Percentiles rank a stretch among this genome's conserved stretches.
These are phyloP conservation scores for Phytophthora meadii DNA, from an alignment of 352 stramenopile genomes.

Conservation along the genomic window DNA sequence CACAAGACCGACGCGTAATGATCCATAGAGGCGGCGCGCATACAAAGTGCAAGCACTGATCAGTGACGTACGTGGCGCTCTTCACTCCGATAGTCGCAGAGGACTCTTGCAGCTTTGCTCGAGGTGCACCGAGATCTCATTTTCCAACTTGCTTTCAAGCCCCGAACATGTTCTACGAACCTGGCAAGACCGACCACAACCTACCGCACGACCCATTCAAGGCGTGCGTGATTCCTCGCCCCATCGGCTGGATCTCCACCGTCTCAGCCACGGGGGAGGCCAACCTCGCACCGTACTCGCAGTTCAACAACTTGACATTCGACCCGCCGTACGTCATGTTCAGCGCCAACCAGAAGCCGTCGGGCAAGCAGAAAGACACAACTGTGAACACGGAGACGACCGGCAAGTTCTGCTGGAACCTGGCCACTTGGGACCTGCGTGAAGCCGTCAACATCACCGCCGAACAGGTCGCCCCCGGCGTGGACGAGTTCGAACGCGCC, in stretches of 20 bases:
- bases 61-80: conserved; percentile 5
- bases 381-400: conserved; percentile 35
- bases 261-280: conserved; percentile 26
- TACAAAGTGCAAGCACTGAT: conserved; percentile 39
- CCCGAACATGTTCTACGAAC: conserved; percentile 35
- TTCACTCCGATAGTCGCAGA: conserved; percentile 11
- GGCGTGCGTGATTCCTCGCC: conserved; percentile 34
- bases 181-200: conserved; percentile 41
- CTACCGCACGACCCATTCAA: conserved; percentile 43
- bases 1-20: conserved; percentile 31
- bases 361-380: conserved; percentile 39
- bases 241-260: conserved; percentile 43
- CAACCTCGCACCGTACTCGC: conserved; percentile 39
- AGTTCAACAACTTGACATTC: conserved; percentile 45
- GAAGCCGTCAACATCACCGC: conserved; percentile 41
- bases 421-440: conserved; percentile 36
- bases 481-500: conserved; percentile 40
- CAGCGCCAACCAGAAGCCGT: conserved; percentile 41
- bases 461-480: conserved; percentile 29
- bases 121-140: conserved; percentile 10
- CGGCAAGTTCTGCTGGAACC: conserved; percentile 40
- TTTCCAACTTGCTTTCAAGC: conserved; percentile 13
- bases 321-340: conserved; percentile 46
- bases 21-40: conserved; percentile 30
- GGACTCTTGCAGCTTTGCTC: neutral